Evolutionary conservation across 176 grass and related monocot genomes (phyloP).

Genomic region (Rhynchospora breviuscula): DNA sequence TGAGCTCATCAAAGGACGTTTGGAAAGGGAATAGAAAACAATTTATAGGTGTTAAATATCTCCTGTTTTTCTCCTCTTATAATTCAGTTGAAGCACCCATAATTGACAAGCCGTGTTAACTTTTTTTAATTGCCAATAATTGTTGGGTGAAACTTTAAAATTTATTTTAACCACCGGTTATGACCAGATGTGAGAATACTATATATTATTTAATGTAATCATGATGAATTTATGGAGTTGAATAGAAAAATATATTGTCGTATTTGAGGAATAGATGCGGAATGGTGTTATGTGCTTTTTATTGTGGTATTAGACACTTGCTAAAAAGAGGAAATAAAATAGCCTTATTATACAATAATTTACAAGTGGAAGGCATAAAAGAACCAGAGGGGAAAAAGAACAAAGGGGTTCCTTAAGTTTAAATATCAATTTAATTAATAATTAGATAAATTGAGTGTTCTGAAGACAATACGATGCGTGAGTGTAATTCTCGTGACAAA

Average conservation of each 20-base stretch:
- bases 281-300: background rate
- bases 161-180: background rate
- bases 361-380: background rate
- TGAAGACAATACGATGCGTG: too few relatives aligned
- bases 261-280: background rate
- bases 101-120: background rate
- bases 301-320: background rate
- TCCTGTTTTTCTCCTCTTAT: slow-evolving; percentile 3
- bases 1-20: slow-evolving; percentile 14
- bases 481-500: too few relatives aligned
- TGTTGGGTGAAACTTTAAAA: background rate
- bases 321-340: background rate
- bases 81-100: slow-evolving; percentile 4
- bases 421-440: background rate
- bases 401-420: background rate
- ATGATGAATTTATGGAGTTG: background rate
- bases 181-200: background rate
- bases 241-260: background rate
- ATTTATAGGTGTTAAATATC: background rate
- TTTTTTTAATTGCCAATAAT: background rate
- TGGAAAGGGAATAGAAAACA: background rate
- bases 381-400: too few relatives aligned
- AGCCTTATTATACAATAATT: background rate
- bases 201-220: background rate
- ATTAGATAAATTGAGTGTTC: background rate